Conservation (phyloP, 1,284 basidiomycete genomes). For the Tausonia pullulans region DNA sequence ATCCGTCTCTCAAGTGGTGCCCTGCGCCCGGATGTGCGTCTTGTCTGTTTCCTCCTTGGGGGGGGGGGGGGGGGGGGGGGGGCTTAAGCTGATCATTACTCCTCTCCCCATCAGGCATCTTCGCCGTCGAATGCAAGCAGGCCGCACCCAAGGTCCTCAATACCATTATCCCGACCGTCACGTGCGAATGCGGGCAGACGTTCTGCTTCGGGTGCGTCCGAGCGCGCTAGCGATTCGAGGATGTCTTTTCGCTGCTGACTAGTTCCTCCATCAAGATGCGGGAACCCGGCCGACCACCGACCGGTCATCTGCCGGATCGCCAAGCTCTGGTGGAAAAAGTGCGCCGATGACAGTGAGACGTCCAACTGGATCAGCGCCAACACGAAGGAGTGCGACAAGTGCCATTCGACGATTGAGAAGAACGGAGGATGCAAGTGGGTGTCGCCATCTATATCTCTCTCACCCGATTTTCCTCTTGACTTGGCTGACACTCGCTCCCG, state of each 20-base stretch:
- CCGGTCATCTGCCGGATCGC: constrained; percentile 83
- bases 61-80: too few relatives aligned
- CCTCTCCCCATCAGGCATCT: constrained; percentile 49
- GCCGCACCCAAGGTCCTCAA: constrained; percentile 61
- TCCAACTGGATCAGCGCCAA: constrained; percentile 99
- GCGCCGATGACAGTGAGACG: constrained; percentile 93
- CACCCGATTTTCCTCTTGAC: background rate
- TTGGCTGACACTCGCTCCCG: background rate
- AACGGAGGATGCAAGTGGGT: constrained; percentile 98
- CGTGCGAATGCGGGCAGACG: constrained; percentile 57
- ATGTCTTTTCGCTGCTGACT: background rate
- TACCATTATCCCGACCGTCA: constrained; percentile 77
- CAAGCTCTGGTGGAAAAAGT: constrained; percentile 93
- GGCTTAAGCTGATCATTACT: constrained; percentile 51
- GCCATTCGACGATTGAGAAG: constrained; percentile 96
- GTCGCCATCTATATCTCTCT: background rate
- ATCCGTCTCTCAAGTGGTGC: constrained; percentile 78
- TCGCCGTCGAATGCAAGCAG: constrained; percentile 74
- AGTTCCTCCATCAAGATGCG: constrained; percentile 38
- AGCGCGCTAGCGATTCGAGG: background rate
- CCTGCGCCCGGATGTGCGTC: constrained; percentile 49
- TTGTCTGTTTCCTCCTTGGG: background rate
- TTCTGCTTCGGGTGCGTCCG: constrained; percentile 68
- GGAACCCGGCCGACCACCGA: constrained; percentile 73
- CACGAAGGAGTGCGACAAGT: constrained; percentile 93